These are phyloP conservation scores for Diutina neorugosa DNA, from an alignment of 1,139 yeast genomes.

Conservation along the genomic window DNA sequence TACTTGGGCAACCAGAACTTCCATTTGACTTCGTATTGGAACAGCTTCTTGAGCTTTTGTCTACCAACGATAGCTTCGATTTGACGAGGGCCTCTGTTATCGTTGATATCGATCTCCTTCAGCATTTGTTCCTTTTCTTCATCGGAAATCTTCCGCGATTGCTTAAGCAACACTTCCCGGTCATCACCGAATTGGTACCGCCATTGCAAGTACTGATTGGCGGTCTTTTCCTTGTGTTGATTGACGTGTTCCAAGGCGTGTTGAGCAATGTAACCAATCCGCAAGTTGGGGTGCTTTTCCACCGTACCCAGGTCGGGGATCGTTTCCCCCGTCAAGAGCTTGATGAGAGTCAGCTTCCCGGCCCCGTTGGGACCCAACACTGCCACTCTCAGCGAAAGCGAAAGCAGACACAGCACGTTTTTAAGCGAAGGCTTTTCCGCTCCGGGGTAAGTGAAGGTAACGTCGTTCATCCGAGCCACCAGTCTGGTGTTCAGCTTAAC, in stretches of 20 bases:
- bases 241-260: constrained; percentile 97
- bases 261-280: constrained; percentile 98
- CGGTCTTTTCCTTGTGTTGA: constrained; percentile 93
- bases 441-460: constrained; percentile 85
- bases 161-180: constrained; percentile 89
- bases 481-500: constrained; percentile 92
- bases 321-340: constrained; percentile 83
- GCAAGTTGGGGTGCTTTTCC: constrained; percentile 94
- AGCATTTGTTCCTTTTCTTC: constrained; percentile 76
- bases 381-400: constrained; percentile 91
- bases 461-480: constrained; percentile 81
- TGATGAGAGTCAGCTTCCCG: constrained; percentile 92
- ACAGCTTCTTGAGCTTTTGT: constrained; percentile 89
- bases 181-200: constrained; percentile 96
- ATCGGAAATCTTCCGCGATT: constrained; percentile 76
- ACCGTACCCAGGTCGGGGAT: constrained; percentile 81
- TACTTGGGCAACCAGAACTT: constrained; percentile 83
- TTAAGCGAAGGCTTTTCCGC: constrained; percentile 71
- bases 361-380: constrained; percentile 98
- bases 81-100: constrained; percentile 81
- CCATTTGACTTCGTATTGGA: constrained; percentile 97
- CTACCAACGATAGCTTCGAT: constrained; percentile 95
- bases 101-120: constrained; percentile 67
- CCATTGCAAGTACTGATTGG: constrained; percentile 97
- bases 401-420: constrained; percentile 76